Conservation (phyloP, 2,329 filamentous ascomycete genomes). For the Fusarium verticillioides region DNA sequence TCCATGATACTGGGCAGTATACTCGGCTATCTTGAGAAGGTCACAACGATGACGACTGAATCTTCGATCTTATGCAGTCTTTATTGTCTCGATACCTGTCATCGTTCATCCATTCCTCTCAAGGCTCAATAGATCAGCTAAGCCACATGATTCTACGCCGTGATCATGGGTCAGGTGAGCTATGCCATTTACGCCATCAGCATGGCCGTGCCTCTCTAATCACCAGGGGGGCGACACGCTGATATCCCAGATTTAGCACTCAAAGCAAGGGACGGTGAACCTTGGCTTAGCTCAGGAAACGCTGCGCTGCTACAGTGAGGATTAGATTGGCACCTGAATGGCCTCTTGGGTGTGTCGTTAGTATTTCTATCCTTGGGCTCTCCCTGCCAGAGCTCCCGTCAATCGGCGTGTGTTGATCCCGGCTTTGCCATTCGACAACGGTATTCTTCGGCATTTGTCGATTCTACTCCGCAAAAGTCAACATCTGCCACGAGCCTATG, state of each 20-base stretch:
- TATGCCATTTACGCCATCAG: constrained; percentile 44
- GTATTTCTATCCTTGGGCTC: background rate
- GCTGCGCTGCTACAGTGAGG: constrained; percentile 1
- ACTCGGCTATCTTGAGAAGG: constrained; percentile 7
- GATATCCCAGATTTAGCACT: constrained; percentile 31
- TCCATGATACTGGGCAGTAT: background rate
- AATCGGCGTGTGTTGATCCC: constrained; percentile 36
- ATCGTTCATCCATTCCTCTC: constrained; percentile 21
- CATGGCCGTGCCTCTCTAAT: constrained; percentile 35
- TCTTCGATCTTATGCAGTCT: constrained; percentile 7
- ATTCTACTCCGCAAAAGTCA: constrained; percentile 22
- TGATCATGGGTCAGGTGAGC: constrained; percentile 47
- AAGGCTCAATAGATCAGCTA: constrained; percentile 4
- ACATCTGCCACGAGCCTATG: constrained; percentile 15
- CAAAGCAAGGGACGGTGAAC: constrained; percentile 36
- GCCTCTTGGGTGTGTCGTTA: constrained; percentile 26
- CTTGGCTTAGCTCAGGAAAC: constrained; percentile 17
- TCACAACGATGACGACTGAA: constrained; percentile 22
- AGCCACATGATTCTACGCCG: constrained; percentile 46
- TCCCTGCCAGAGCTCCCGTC: constrained; percentile 28
- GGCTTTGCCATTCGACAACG: constrained; percentile 35
- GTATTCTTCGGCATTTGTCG: constrained; percentile 26
- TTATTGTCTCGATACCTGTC: background rate
- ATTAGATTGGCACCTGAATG: constrained; percentile 1
- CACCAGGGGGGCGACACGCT: constrained; percentile 28